Evolutionary conservation across 148 eudicot species (phyloP), one percentile per base, ranked within the genome.

Genomic region (Rhododendron ovatum): DNA sequence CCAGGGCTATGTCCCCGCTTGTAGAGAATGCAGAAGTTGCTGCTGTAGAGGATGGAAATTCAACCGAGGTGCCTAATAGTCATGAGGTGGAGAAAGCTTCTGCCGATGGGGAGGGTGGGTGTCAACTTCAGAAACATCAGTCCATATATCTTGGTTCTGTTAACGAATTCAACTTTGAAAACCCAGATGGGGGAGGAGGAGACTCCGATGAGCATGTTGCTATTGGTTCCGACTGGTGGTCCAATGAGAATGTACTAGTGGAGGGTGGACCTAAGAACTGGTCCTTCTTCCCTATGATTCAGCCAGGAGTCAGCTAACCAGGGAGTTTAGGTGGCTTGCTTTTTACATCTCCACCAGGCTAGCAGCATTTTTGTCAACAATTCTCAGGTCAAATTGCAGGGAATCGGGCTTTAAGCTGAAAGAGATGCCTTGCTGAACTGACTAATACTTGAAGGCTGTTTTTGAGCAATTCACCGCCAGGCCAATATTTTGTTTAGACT

Each of bases 141-240:
- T 94, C 98, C 10, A 88, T 89, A 43, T 91, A 96, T 45, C 96
- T 95, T 2, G 96, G 98, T 78, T 93, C 98, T 22, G 85, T 89
- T 53, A 97, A 95, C 87, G 99, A 97, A 80, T 97, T 97, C 89
- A 95, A 94, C 83, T 97, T 97, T 84, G 94, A 93, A 77, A 94
- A 91, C 78, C 83, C 89, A 41, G 94, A 94, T 61, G 96, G 91
- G 87, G 90, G 91, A 87, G 90, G 91, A 87, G 90, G 86, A 82
- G 84, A 89, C 78, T 83, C 94, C 8, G 90, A 91, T 61, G 89
- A 89, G 55, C 90, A 90, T 41, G 81, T 78, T 83, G 76, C 84
- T 83, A 85, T 91, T 71, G 91, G 88, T 79, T 91, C 99, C 17
- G 87, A 93, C 83, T 95, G 96, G 98, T 96, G 99, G 99, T 91